Base-by-base conservation (phyloP, 2,329 filamentous ascomycete species). In the Truncatella angustata region DNA sequence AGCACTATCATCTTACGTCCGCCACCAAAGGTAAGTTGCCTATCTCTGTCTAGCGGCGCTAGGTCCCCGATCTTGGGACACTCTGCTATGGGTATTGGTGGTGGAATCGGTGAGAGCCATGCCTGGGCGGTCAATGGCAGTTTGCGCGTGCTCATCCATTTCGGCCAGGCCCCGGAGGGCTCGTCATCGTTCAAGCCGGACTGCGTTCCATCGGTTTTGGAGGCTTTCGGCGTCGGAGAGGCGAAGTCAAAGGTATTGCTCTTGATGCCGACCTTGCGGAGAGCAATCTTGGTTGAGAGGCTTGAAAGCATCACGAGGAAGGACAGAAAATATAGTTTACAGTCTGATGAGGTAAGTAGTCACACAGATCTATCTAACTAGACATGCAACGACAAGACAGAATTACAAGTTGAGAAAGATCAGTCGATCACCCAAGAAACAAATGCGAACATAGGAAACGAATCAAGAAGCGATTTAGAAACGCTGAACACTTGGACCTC, bases 201-300 rank as follows among this genome's bases (percentile, higher is more conserved):
- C 20, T 60, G 51, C 9, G 54, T 52, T 34, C 58, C 58, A 12
- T 30, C 42, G 32, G 56, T 48, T 42, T 59, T 66, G 32, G 35
- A 54, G 45, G 57, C 60, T 53, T 69, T 72, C 46, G 65, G 56
- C 56, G 46, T 52, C 23, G 63, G 56, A 26, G 73, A 67, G 49
- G 65, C 61, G 54, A 75, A 69, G 64, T 77, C 70, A 51, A 84
- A 67, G 43, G 74, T 66, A 58, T 82, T 70, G 65, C 71, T 76
- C 35, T 77, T 73, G 50, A 84, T 65, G 62, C 81, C 81, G 47
- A 74, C 74, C 63, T 81, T 82, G 57, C 74, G 80, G 58, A 85
- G 71, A 55, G 80, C 81, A 57, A 84, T 68, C 66, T 84, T 84
- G 42, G 80, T 80, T 14, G 76, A 75, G 52, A 85, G 67, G 57